Conservation (phyloP, 192 early-diverging fungal species). For the Entomortierella beljakovae region DNA sequence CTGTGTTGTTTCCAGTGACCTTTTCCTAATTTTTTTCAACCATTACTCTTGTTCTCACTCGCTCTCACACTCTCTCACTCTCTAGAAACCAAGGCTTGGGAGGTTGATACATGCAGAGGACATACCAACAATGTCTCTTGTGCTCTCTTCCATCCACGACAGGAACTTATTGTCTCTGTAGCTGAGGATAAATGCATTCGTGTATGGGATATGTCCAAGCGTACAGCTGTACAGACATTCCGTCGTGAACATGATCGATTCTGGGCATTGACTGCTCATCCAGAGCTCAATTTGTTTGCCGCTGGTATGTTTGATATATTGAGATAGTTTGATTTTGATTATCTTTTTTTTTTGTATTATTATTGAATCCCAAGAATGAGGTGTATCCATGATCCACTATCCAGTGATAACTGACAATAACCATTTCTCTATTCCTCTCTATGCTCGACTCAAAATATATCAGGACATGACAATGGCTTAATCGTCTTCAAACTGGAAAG, state of each 20-base stretch:
- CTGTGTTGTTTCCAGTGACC: no score
- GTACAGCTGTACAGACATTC: constrained; percentile 96
- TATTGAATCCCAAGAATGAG: neutral
- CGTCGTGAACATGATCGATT: constrained; percentile 95
- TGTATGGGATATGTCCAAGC: constrained; percentile 98
- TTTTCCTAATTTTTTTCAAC: neutral
- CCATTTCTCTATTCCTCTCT: neutral
- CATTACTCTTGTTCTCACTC: neutral
- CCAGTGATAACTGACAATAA: no score
- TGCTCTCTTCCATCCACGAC: constrained; percentile 95
- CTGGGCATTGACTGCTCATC: constrained; percentile 96
- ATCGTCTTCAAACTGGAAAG: constrained; percentile 99
- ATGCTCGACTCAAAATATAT: neutral
- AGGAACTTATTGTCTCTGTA: constrained; percentile 93
- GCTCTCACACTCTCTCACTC: no score
- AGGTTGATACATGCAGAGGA: constrained; percentile 98
- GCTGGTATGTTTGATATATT: neutral
- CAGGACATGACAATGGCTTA: constrained; percentile 96
- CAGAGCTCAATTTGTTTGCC: constrained; percentile 98
- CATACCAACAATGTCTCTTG: constrained; percentile 98
- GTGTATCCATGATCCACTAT: no score
- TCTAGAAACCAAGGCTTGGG: constrained; percentile 96
- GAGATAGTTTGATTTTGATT: neutral
- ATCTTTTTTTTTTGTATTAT: neutral
- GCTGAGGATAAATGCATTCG: constrained; percentile 98